A percentile compares a stretch with the other conserved stretches of the same genome.
phyloP scores from a whole-genome alignment of 2,329 filamentous ascomycete genomes.

The Aspergillus clavatus region DNA sequence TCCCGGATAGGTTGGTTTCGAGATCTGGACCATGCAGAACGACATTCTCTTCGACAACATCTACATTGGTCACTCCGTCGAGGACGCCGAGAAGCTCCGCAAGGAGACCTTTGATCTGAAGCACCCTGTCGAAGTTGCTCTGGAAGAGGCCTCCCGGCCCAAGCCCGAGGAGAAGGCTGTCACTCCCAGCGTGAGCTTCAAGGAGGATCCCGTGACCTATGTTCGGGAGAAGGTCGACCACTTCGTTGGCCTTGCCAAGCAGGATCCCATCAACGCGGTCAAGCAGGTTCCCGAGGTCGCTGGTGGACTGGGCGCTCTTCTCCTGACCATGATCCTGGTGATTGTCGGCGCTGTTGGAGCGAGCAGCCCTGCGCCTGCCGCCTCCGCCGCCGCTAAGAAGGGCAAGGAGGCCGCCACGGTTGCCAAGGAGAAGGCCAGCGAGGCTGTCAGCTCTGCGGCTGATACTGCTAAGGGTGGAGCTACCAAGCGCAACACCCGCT shows the following conservation, averaged over 20 bases:
- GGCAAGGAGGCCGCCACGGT: constrained; percentile 66
- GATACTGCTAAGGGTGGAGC: constrained; percentile 70
- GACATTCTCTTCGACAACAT: constrained; percentile 99
- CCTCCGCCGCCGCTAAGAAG: constrained; percentile 67
- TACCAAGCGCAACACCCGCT: constrained; percentile 56
- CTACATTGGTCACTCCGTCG: constrained; percentile 96
- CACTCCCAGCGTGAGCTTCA: constrained; percentile 70
- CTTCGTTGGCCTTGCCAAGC: constrained; percentile 79
- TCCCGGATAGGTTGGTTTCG: constrained; percentile 74
- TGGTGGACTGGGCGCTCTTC: constrained; percentile 67
- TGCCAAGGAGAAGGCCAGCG: constrained; percentile 61
- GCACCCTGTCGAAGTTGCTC: constrained; percentile 72
- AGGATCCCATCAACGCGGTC: constrained; percentile 76
- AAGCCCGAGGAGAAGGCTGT: constrained; percentile 70
- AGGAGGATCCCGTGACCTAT: constrained; percentile 82
- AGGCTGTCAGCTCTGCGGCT: constrained; percentile 55
- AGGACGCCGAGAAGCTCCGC: constrained; percentile 84
- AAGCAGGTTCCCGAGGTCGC: constrained; percentile 90
- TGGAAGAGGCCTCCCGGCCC: constrained; percentile 74
- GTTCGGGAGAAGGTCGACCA: constrained; percentile 89
- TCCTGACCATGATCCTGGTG: constrained; percentile 66
- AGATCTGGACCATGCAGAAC: constrained; percentile 99
- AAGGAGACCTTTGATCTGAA: constrained; percentile 88
- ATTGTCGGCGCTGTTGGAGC: constrained; percentile 62
- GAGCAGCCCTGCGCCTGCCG: constrained; percentile 58